Percentiles rank a stretch among this genome's conserved stretches.
These are phyloP conservation scores for Galeopsis tetrahit DNA, from an alignment of 257 asterid species.

Conservation along the genomic window DNA sequence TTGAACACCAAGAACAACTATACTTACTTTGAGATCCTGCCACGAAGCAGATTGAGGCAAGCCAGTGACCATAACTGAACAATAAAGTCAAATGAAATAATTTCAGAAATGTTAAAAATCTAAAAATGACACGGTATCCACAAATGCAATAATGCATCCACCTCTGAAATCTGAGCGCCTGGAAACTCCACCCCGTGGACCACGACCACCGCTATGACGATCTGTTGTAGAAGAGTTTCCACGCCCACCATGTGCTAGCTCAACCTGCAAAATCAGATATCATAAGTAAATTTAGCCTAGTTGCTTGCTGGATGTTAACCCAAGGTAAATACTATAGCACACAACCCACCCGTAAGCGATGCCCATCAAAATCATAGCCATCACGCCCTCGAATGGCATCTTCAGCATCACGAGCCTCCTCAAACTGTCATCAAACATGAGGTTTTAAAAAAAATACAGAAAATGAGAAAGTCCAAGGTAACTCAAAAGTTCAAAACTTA, in stretches of 20 bases:
- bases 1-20: slow-evolving; percentile 22
- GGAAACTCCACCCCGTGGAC: slow-evolving; percentile 94
- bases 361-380: slow-evolving; percentile 98
- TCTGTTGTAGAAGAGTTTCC: slow-evolving; percentile 79
- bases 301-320: neutral
- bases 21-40: slow-evolving; percentile 94
- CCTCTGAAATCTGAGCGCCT: slow-evolving; percentile 93
- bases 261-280: slow-evolving; percentile 60
- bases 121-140: neutral
- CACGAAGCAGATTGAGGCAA: slow-evolving; percentile 97
- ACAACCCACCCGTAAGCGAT: slow-evolving; percentile 81
- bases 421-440: slow-evolving; percentile 59
- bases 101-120: slow-evolving; percentile 1
- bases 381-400: slow-evolving; percentile 99
- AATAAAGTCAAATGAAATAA: slow-evolving; percentile 28
- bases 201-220: slow-evolving; percentile 71
- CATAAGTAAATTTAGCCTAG: slow-evolving; percentile 5
- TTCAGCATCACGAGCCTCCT: slow-evolving; percentile 97
- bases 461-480: slow-evolving; percentile 10
- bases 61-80: slow-evolving; percentile 77
- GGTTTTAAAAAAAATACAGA: neutral
- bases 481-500: slow-evolving; percentile 36
- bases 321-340: slow-evolving; percentile 3
- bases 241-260: slow-evolving; percentile 99
- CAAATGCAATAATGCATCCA: slow-evolving; percentile 28